Percentiles rank a stretch among this genome's conserved stretches.
These are phyloP conservation scores for Xylariaceae sp. DNA, from an alignment of 2,329 filamentous ascomycete species.

Conservation along the genomic window DNA sequence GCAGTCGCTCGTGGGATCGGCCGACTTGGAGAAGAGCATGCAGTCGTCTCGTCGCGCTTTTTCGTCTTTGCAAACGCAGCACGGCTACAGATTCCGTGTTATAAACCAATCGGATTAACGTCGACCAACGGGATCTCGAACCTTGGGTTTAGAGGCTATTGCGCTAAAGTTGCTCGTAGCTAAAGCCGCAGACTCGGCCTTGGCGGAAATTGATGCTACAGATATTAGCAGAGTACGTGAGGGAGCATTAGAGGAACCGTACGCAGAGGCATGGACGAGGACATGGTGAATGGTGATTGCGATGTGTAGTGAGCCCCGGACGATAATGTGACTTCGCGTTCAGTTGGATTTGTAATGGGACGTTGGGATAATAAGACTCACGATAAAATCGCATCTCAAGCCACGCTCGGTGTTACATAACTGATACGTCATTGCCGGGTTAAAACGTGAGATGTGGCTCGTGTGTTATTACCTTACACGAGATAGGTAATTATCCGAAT, in stretches of 20 bases:
- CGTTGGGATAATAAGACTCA: background rate
- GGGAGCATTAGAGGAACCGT: conserved; percentile 6
- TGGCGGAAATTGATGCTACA: conserved; percentile 29
- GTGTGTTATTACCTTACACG: no score
- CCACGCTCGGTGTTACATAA: no score
- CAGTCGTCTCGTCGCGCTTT: conserved; percentile 93
- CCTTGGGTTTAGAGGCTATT: conserved; percentile 34
- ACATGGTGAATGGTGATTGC: conserved; percentile 18
- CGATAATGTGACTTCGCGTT: background rate
- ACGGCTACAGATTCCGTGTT: conserved; percentile 60
- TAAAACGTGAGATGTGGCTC: no score
- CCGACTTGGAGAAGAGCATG: conserved; percentile 91
- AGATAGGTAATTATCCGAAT: no score
- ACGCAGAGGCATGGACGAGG: conserved; percentile 23
- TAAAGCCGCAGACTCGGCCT: conserved; percentile 25
- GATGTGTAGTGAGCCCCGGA: background rate
- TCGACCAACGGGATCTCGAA: conserved; percentile 12
- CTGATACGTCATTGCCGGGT: no score
- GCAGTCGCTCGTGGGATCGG: conserved; percentile 81
- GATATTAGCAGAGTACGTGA: conserved; percentile 14
- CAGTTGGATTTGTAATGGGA: conserved; percentile 17
- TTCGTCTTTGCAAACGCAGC: conserved; percentile 96
- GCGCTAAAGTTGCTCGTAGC: conserved; percentile 19
- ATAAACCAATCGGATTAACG: background rate
- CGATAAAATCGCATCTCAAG: background rate